Evolutionary conservation across 2,329 filamentous ascomycete species (phyloP).

Genomic region (Epichloe scottii): DNA sequence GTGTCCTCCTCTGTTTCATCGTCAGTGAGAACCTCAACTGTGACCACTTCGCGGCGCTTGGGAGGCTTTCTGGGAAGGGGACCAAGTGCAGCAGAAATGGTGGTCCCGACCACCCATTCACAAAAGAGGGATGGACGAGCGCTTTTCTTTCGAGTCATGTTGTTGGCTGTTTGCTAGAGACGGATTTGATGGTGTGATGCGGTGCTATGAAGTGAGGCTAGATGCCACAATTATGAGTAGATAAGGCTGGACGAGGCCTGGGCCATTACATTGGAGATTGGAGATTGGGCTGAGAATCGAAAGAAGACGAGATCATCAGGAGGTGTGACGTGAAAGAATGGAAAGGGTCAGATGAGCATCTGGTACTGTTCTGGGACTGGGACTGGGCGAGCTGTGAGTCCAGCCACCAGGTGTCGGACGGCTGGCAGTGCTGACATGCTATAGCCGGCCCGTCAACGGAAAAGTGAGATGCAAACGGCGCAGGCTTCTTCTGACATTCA

Average conservation of each 20-base stretch:
- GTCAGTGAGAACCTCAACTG: slow-evolving; percentile 34
- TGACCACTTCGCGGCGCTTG: slow-evolving; percentile 21
- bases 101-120: slow-evolving; percentile 29
- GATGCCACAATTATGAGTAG: background rate
- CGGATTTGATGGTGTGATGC: background rate
- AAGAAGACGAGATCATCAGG: background rate
- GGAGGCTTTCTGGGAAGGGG: slow-evolving; percentile 14
- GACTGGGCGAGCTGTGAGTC: background rate
- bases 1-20: slow-evolving; percentile 38
- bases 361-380: too few relatives aligned
- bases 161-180: background rate
- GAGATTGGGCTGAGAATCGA: background rate
- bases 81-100: slow-evolving; percentile 18
- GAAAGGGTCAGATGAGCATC: too few relatives aligned
- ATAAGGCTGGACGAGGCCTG: background rate
- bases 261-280: too few relatives aligned
- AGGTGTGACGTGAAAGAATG: background rate
- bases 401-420: background rate
- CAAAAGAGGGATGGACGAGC: slow-evolving; percentile 15
- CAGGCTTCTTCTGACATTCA: background rate
- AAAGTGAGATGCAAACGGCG: background rate
- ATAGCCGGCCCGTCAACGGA: background rate
- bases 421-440: background rate
- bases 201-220: background rate
- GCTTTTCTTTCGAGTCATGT: background rate